Base-by-base conservation (phyloP, 2,329 filamentous ascomycete species). In the Cordyceps militaris region DNA sequence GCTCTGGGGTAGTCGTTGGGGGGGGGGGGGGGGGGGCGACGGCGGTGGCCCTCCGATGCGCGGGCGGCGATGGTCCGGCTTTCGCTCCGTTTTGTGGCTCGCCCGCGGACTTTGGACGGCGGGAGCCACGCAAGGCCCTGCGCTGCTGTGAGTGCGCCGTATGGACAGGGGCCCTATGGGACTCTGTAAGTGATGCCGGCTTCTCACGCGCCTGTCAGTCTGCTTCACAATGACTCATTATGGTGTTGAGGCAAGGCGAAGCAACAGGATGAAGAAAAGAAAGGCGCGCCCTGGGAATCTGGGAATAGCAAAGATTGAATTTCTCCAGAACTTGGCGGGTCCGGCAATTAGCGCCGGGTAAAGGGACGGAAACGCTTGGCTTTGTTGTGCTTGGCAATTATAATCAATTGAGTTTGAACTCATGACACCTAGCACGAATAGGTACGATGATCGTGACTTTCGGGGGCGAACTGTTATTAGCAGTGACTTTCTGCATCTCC, bases 301-400 rank as follows among this genome's bases (percentile, higher is more conserved):
- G 38, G n/a, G 7, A 19, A 19, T 23, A 3, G 14, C 38, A 19
- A 9, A 32, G 6, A 6, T 44, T 10, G 8, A 23, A 13, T 11
- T 9, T 32, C 2, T 48, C 26, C 11, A 2, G 21, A 26, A 19
- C 24, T 40, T 19, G 32, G 38, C 40, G 50, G 50, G 38, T 34
- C 50, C 26, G 38, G 50, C 26, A 52, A 53, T 53, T 43, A 54
- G 51, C 51, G 51, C 21, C 28, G 51, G 51, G 40, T 16, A 54
- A 34, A 10, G 10, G 5, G 23, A n/a, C 13, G 19, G 48, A 8
- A n/a, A 16, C 16, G 21, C 47, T 24, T 36, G 13, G 4, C 13
- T 38, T 11, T 21, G 30, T 36, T 9, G 13, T 28, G 5, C 11
- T 24, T 34, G 4, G n/a, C n/a, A 23, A 11, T 23, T 23, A 28